These are phyloP conservation scores for Cyamopsis tetragonoloba DNA, from an alignment of 306 rosid species.

Conservation along the genomic window DNA sequence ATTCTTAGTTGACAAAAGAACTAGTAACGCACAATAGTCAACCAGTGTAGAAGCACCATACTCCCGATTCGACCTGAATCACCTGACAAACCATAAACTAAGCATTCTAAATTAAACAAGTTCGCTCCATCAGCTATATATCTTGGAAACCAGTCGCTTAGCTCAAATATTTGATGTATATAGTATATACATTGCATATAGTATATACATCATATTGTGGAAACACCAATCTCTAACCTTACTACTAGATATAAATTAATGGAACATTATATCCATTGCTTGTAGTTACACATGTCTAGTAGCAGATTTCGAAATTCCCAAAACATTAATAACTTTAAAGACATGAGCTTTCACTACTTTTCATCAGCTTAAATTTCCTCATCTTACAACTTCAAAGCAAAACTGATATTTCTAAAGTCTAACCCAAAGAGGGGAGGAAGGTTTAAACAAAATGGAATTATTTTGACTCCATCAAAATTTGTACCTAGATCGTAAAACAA, in stretches of 20 bases:
- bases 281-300: not conserved
- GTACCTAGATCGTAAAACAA: constrained; percentile 29
- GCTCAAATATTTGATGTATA: not conserved
- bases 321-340: constrained; percentile 4
- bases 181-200: not conserved
- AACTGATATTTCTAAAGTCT: not conserved
- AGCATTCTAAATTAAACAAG: not conserved
- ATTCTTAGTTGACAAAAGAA: not conserved
- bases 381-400: constrained; percentile 24
- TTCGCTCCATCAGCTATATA: constrained; percentile 10
- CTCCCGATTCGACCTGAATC: not conserved
- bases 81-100: constrained; percentile 14
- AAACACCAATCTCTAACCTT: constrained; percentile 18
- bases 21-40: constrained; percentile 7
- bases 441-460: constrained; percentile 1
- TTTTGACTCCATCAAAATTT: constrained; percentile 22
- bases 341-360: constrained; percentile 13
- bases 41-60: not conserved
- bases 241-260: not conserved
- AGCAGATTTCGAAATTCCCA: constrained; percentile 11
- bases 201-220: not conserved
- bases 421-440: not conserved
- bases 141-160: not conserved
- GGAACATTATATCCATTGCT: not conserved
- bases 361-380: constrained; percentile 24